Evolutionary conservation across 257 asterid genomes (phyloP), one percentile per base, ranked within the genome.

Genomic region (Agastache rugosa): DNA sequence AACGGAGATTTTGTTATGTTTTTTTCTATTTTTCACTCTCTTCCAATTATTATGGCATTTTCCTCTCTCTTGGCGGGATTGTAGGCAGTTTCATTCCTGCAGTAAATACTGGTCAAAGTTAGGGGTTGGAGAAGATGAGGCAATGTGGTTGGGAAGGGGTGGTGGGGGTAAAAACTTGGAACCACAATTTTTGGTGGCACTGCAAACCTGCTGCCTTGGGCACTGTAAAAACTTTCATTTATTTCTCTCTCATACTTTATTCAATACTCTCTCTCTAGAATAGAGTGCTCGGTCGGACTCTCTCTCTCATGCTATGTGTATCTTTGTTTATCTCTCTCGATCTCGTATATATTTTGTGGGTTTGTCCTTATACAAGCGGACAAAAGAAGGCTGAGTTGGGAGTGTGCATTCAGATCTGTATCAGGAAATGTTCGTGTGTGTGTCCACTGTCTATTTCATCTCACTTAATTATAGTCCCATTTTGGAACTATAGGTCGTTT

Each of bases 151-250:
- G 29, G 63, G 48, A 14, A 22, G 8, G 5, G 31, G 61, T 35
- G 25, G 1, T 27, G 64, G 35, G 25, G 56, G 19, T 31, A 15
- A 22, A 35, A 51, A 67, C 51, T 60, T 59, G 82, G 74, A 78
- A 75, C 77, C 79, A 74, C 74, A 79, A 63, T 63, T 79, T 70
- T 79, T 64, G 75, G 83, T 79, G 83, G 83, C 65, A 62, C 81
- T 76, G 84, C 64, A 67, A 60, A 37, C 62, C 75, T 48, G 80
- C 75, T 59, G 68, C 27, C 42, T 76, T 62, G 81, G 84, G 79
- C 69, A 59, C 12, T 44, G 81, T 72, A 55, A 62, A 62, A 42
- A 67, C 75, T 66, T 29, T 77, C 16, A 17, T 63, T 7, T 44
- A 14, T 67, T 2, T 75, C 62, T 58, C 71, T 44, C 71, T 54